Evolutionary conservation across 1,139 yeast species (phyloP), one percentile per base, ranked within the genome.

Genomic region (Nakaseomyces kungkrabaensis): DNA sequence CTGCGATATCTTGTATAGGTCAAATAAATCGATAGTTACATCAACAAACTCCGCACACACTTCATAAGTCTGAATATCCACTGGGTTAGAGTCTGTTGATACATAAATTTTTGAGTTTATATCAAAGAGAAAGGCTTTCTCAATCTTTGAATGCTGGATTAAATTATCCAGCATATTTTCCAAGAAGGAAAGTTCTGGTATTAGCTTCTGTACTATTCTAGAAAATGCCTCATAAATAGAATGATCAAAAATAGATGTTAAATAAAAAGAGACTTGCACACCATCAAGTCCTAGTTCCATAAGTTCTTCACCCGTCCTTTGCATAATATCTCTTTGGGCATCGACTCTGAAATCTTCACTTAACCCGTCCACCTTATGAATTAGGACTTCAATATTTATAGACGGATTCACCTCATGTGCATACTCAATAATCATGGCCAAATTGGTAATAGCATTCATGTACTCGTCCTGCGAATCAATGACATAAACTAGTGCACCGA

Each of bases 41-140:
- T 92, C 98, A 50, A 92, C 90, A 62, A 90, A 92, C 62, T 92
- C 98, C 0, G 97, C 95, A 68, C 98, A 92, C 2, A 90, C 95
- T 66, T 92, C 97, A 65, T 92, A 92, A 0, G 95, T 86, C 61
- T 89, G 96, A 32, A 89, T 86, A 68, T 92, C 97, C 33, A 90
- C 96, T 0, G 97, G 97, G 2, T 92, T 82, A 0, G 96, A 85
- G 66, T 92, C 98, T 0, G 97, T 92, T 3, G 97, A 97, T 45
- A 92, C 90, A 65, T 92, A 92, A 32, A 92, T 86, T 67, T 92
- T 92, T n/a, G 96, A 85, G 62, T 86, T 86, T 37, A 90, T 81
- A 64, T 92, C 98, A 62, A 94, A 90, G 52, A 92, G 68, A 60
- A 90, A 92, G 37, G 94, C 94, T 69, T 92, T 92, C 59, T 92